Evolutionary conservation across 441 rosid genomes (phyloP), one percentile per base, ranked within the genome.

Genomic region (Gossypium trilobum): DNA sequence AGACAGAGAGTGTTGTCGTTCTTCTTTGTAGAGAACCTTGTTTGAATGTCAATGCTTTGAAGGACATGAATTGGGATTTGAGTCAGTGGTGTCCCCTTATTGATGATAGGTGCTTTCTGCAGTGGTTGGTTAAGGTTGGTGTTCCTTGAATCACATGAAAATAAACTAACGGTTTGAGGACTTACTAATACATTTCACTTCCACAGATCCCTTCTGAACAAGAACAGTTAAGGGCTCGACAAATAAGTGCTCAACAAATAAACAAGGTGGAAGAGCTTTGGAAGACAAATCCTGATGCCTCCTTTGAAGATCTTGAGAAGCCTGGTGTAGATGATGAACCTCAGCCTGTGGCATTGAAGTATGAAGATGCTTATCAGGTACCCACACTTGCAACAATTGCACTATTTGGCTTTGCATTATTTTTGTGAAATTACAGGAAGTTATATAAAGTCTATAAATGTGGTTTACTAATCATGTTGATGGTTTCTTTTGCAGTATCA

Each of bases 311-410:
- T 85, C 99, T 95, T 74, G 99, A 93, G 82, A 95, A 93, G 78
- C 99, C 98, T 82, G 99, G 97, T 72, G 93, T 93, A 61, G 99
- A 95, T 73, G 99, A 95, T 80, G 99, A 95, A 78, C 99, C 98
- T 77, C 99, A 93, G 80, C 85, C 93, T 57, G 98, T 95, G 60
- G 95, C 82, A 68, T 75, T 88, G 75, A 95, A 93, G 83, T 93
- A 95, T 79, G 98, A 95, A 86, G 99, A 95, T 86, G 99, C 99
- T 51, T 95, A 93, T 81, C 99, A 93, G 97, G 99, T 92, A 71
- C 31, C 42, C 62, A 14, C 64, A 48, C 36, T 78, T 68, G 66
- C 59, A 31, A 61, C 67, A 29, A 60, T 71, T 80, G 27, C 19
- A 55, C 27, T 62, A 55, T 50, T 73, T 36, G 27, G 5, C 22